These are phyloP conservation scores for Chalciporus piperatus DNA, from an alignment of 768 basidiomycete genomes.

Conservation along the genomic window DNA sequence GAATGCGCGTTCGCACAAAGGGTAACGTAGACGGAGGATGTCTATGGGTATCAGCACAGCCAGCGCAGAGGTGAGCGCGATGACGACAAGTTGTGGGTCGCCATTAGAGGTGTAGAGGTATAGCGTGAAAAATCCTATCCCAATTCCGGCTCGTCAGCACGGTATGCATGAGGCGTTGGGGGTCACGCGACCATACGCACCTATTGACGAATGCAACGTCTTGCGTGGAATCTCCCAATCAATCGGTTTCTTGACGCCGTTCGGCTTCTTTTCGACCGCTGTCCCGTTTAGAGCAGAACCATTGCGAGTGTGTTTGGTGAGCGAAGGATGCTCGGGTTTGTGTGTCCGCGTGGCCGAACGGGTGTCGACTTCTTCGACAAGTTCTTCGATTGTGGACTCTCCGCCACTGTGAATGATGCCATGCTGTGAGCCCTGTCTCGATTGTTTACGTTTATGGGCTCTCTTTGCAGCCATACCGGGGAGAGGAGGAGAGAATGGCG, in stretches of 20 bases:
- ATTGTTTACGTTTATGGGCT: conserved; percentile 21
- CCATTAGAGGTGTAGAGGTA: conserved; percentile 53
- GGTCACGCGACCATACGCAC: conserved; percentile 41
- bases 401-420: conserved; percentile 5
- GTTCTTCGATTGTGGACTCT: conserved; percentile 24
- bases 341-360: conserved; percentile 18
- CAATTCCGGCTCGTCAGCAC: conserved; percentile 5
- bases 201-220: conserved; percentile 83
- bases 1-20: conserved; percentile 64
- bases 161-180: background rate
- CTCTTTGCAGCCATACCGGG: conserved; percentile 38
- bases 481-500: conserved; percentile 25
- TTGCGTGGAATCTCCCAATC: conserved; percentile 95
- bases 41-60: conserved; percentile 72
- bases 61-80: conserved; percentile 63
- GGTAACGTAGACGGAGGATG: conserved; percentile 64
- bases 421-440: conserved; percentile 25
- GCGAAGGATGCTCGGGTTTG: conserved; percentile 13
- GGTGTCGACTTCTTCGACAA: conserved; percentile 21
- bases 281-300: conserved; percentile 4
- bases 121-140: conserved; percentile 60
- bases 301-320: conserved; percentile 5
- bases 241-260: conserved; percentile 34
- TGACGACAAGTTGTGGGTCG: conserved; percentile 50
- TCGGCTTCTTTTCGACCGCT: conserved; percentile 9